Base-by-base conservation (phyloP, 108 stramenopile species). In the Hondaea fermentalgiana region DNA sequence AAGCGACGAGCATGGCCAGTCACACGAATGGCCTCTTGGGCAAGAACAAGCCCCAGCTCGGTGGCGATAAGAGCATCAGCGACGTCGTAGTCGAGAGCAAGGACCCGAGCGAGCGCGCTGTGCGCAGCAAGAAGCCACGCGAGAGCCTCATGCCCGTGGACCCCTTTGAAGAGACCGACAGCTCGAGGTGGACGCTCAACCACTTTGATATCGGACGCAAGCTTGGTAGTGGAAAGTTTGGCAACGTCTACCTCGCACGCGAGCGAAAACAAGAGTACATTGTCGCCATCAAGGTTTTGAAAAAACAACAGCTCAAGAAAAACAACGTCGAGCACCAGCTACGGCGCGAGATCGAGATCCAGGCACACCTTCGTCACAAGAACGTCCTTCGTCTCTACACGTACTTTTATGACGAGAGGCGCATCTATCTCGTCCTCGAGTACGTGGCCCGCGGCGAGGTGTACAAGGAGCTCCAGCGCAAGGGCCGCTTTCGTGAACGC, bases 171-270 rank as follows among this genome's bases (percentile, higher is more conserved):
- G 6, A 83, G 43, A 16, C 12, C 19, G 0, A 43, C 17, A 83
- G 12, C 17, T 16, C 45, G 19, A 47, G 28, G 17, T 89, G 88
- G 98, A 94, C 90, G 47, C 94, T 99, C 59, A 87, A 96, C 44
- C 97, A 99, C 91, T 99, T 99, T 90, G 98, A 98, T 88, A 98
- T 99, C 90, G 99, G 99, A n/a, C 95, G 96, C 72, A 98, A 98
- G 1, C 96, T 99, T 51, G 99, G 99, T 3, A 87, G 95, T 51
- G 99, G 99, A 10, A 99, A 99, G 91, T 99, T 99, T 90, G 97
- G 94, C 5, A 94, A 95, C 83, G 99, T 99, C 35, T 99, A 99
- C 91, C 94, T 99, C 44, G 98, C 98, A 6, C 94, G 98, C 47
- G 97, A 98, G 90, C 96, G 96, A 60, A 88, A 90, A 28, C 95